Evolutionary conservation across 331 rosid genomes (phyloP).

Genomic region (Dryas integrifolia): DNA sequence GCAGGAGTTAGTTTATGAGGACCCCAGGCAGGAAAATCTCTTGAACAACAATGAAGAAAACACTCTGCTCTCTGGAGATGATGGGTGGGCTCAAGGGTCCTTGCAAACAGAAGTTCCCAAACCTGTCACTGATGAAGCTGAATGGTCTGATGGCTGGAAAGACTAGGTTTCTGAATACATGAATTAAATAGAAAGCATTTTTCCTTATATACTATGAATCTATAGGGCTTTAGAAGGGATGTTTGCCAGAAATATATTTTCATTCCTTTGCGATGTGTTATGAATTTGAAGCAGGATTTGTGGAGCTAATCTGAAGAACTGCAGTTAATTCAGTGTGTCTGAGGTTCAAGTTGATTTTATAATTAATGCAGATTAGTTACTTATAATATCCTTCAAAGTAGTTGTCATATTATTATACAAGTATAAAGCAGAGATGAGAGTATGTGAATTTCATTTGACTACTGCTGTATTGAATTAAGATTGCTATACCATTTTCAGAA

Average conservation of each 20-base stretch:
- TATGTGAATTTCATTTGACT: background rate
- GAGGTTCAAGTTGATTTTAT: background rate
- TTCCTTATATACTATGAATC: background rate
- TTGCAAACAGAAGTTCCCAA: constrained; percentile 32
- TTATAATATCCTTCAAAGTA: background rate
- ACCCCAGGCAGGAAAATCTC: constrained; percentile 30
- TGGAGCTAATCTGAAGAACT: background rate
- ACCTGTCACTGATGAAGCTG: constrained; percentile 51
- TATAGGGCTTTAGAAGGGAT: background rate
- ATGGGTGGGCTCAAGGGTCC: constrained; percentile 25
- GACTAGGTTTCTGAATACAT: background rate
- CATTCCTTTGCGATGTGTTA: background rate
- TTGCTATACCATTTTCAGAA: background rate
- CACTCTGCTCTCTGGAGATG: constrained; percentile 24
- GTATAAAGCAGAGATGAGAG: background rate
- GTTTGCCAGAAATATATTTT: background rate
- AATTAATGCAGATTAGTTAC: background rate
- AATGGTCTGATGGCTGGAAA: constrained; percentile 91
- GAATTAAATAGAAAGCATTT: background rate
- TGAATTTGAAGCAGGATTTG: background rate
- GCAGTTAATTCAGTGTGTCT: background rate
- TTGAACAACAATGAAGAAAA: constrained; percentile 31
- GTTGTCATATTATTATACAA: background rate
- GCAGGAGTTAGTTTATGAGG: constrained; percentile 34
- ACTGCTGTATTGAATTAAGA: background rate